Base-by-base conservation (phyloP, 257 asterid genomes). In the Gardenia jasminoides region DNA sequence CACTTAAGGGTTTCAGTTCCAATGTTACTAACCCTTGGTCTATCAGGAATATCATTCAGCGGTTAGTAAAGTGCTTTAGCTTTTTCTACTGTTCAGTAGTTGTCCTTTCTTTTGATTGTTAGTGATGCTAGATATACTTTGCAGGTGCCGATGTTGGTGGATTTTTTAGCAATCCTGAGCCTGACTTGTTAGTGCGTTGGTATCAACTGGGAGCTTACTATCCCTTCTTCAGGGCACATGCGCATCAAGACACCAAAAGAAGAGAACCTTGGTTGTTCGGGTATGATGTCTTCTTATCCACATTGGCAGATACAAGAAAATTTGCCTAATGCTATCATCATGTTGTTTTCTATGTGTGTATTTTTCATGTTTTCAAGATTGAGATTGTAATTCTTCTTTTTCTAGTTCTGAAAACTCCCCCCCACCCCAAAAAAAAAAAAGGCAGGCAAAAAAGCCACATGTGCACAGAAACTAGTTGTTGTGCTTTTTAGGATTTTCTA, bases 101-200 rank as follows among this genome's bases (percentile, higher is more conserved):
- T 78, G 6, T 46, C 69, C 46, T 69, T 76, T 67, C 73, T 31
- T 75, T 67, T 77, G 47, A 13, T 24, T 80, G 75, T 58, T 43
- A 17, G 15, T 85, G 64, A 75, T 77, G 74, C 47, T 64, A n/a
- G 74, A 44, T 78, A 31, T 81, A 62, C 75, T 72, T 26, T 76
- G 16, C 85, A 93, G 99, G 99, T 78, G 98, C 99, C 16, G 98
- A 96, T 88, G 86, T 96, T 83, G 99, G 99, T 86, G 99, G 99
- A 26, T 96, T 96, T 89, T 96, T 96, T 62, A 97, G 98, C 79
- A 96, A 93, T 88, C 97, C 99, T 39, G 98, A 92, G 78, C 82
- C 94, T 44, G 97, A 93, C 74, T 80, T 96, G 86, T 85, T 96
- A 85, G 92, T 96, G 76, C 97, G 99, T 39, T 96, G 99, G 99